phyloP scores from a whole-genome alignment of 305 asterid species.

The Fraxinus xanthoxyloides region DNA sequence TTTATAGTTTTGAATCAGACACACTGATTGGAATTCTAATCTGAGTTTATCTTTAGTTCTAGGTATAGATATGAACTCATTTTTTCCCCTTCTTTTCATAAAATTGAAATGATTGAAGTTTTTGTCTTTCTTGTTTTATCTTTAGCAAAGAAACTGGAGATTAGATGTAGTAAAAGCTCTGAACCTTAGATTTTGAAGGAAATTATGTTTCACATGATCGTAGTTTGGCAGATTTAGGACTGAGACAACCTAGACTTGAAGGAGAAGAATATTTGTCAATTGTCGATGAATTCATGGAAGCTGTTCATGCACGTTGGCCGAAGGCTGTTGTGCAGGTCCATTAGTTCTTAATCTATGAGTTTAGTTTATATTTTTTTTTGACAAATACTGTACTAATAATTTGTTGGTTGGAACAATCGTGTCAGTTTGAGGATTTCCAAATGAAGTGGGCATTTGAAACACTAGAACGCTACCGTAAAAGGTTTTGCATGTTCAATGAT shows the following conservation, averaged over 20 bases:
- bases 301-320: constrained; percentile 99
- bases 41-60: background rate
- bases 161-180: constrained; percentile 2
- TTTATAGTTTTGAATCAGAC: no score
- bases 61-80: background rate
- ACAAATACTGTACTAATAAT: constrained; percentile 20
- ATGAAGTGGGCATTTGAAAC: constrained; percentile 99
- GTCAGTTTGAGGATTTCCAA: constrained; percentile 98
- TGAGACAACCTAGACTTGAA: constrained; percentile 89
- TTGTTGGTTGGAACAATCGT: constrained; percentile 20
- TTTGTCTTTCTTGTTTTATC: background rate
- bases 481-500: constrained; percentile 99
- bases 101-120: background rate
- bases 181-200: constrained; percentile 10
- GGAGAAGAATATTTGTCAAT: constrained; percentile 91
- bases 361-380: constrained; percentile 10
- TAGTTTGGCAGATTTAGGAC: constrained; percentile 86
- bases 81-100: background rate
- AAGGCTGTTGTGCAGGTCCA: constrained; percentile 98
- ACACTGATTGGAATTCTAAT: no score
- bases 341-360: constrained; percentile 22
- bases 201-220: constrained; percentile 22
- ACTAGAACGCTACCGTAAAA: constrained; percentile 79
- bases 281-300: constrained; percentile 99
- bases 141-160: constrained; percentile 8